These are phyloP conservation scores for Hypomyces rosellus DNA, from an alignment of 2,329 filamentous ascomycete genomes.

Conservation along the genomic window DNA sequence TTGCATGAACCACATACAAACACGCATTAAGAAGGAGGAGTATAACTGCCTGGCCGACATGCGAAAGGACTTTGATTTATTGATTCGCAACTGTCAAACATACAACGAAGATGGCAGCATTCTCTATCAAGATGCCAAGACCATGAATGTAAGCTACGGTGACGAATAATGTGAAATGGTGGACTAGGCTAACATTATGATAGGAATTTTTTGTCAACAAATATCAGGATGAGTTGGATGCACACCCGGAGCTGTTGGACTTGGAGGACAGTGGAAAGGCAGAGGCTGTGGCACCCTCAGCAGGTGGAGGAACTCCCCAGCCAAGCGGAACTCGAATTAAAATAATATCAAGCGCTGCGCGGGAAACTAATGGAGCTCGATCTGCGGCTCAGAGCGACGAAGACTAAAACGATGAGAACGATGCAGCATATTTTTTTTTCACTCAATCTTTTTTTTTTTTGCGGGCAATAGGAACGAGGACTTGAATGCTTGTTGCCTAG, in stretches of 20 bases:
- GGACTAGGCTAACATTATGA: conserved; percentile 26
- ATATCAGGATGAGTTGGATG: conserved; percentile 47
- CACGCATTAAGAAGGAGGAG: conserved; percentile 93
- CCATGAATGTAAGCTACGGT: conserved; percentile 68
- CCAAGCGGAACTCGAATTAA: conserved; percentile 62
- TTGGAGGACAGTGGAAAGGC: conserved; percentile 43
- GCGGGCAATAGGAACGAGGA: background rate
- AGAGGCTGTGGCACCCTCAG: conserved; percentile 42
- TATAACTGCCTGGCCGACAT: conserved; percentile 78
- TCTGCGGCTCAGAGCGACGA: conserved; percentile 46
- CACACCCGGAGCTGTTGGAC: conserved; percentile 50
- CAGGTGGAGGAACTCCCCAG: conserved; percentile 59
- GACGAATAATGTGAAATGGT: background rate
- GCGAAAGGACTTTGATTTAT: conserved; percentile 71
- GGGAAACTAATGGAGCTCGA: conserved; percentile 33
- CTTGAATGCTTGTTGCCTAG: background rate
- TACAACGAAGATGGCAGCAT: conserved; percentile 96
- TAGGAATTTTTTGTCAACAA: conserved; percentile 52
- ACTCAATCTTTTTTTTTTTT: background rate
- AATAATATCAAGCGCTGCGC: conserved; percentile 45
- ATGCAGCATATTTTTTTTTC: conserved; percentile 1
- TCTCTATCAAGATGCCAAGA: conserved; percentile 84
- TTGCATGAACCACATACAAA: conserved; percentile 90
- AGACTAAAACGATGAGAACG: conserved; percentile 30
- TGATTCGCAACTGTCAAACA: conserved; percentile 86